These are phyloP conservation scores for Ophidiomyces ophidiicola DNA, from an alignment of 2,329 filamentous ascomycete species.

Conservation along the genomic window DNA sequence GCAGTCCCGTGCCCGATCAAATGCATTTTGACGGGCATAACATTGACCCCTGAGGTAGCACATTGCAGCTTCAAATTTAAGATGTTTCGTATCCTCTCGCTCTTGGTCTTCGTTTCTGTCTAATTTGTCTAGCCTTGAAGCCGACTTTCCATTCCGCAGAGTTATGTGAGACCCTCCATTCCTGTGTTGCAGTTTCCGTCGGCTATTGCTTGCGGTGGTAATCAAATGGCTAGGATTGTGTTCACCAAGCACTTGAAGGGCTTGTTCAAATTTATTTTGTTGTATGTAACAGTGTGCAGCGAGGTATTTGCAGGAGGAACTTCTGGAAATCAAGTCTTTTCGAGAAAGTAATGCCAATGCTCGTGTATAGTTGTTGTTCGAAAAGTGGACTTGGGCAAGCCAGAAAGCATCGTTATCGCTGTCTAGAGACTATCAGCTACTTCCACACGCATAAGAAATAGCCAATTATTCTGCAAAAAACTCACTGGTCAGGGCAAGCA, in stretches of 20 bases:
- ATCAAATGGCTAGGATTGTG: slow-evolving; percentile 88
- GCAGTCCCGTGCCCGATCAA: slow-evolving; percentile 92
- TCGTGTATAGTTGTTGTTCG: slow-evolving; percentile 85
- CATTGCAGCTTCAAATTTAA: slow-evolving; percentile 92
- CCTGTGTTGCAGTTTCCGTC: slow-evolving; percentile 60
- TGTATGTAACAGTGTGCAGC: slow-evolving; percentile 91
- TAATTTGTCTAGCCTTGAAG: slow-evolving; percentile 38
- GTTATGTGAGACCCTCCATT: slow-evolving; percentile 43
- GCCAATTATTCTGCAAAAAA: background rate
- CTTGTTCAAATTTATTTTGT: slow-evolving; percentile 80
- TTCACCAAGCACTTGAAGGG: slow-evolving; percentile 73
- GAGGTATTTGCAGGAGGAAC: slow-evolving; percentile 79
- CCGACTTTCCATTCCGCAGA: slow-evolving; percentile 35
- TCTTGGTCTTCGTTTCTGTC: slow-evolving; percentile 51
- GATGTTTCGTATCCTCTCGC: slow-evolving; percentile 57
- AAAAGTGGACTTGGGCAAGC: slow-evolving; percentile 97
- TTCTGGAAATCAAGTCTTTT: slow-evolving; percentile 69
- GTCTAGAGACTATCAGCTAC: slow-evolving; percentile 42
- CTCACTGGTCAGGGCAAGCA: slow-evolving; percentile 79
- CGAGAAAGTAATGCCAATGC: slow-evolving; percentile 75
- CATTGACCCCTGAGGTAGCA: slow-evolving; percentile 89
- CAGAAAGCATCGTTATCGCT: slow-evolving; percentile 91
- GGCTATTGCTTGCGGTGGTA: slow-evolving; percentile 48
- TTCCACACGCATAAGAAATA: background rate
- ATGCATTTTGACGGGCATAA: slow-evolving; percentile 93